These are phyloP conservation scores for Ustilago curta DNA, from an alignment of 1,284 basidiomycete species.

Conservation along the genomic window DNA sequence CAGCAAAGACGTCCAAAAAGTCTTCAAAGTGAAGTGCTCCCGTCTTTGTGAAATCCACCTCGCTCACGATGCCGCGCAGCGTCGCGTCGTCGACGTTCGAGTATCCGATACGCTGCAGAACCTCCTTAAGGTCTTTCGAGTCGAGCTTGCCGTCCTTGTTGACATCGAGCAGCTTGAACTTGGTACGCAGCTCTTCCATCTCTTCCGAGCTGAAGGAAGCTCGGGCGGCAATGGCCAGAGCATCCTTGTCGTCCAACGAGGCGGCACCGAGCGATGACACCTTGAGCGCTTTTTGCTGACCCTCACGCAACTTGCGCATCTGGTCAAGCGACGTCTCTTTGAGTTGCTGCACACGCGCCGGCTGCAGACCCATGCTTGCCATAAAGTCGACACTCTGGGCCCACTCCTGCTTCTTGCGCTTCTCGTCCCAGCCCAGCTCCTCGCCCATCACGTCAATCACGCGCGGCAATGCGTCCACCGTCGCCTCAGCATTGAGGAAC, in stretches of 20 bases:
- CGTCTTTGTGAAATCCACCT: constrained; percentile 62
- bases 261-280: constrained; percentile 35
- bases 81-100: constrained; percentile 55
- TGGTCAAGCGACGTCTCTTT: constrained; percentile 52
- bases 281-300: constrained; percentile 42
- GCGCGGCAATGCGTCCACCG: constrained; percentile 84
- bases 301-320: constrained; percentile 52
- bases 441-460: constrained; percentile 91
- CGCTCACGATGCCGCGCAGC: constrained; percentile 57
- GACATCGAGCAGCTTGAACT: constrained; percentile 62
- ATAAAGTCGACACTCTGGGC: constrained; percentile 66
- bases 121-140: constrained; percentile 59
- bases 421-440: constrained; percentile 85
- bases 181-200: constrained; percentile 56
- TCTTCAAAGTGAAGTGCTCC: constrained; percentile 63
- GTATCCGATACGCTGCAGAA: constrained; percentile 61
- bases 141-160: constrained; percentile 62
- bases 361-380: constrained; percentile 70
- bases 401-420: constrained; percentile 71
- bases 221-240: constrained; percentile 48
- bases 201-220: constrained; percentile 63
- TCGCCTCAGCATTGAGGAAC: constrained; percentile 90
- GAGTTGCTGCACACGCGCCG: constrained; percentile 54
- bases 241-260: constrained; percentile 47
- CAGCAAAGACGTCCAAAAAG: constrained; percentile 62